Evolutionary conservation across 179 eudicot genomes (phyloP).

Genomic region (Carnegiea gigantea): DNA sequence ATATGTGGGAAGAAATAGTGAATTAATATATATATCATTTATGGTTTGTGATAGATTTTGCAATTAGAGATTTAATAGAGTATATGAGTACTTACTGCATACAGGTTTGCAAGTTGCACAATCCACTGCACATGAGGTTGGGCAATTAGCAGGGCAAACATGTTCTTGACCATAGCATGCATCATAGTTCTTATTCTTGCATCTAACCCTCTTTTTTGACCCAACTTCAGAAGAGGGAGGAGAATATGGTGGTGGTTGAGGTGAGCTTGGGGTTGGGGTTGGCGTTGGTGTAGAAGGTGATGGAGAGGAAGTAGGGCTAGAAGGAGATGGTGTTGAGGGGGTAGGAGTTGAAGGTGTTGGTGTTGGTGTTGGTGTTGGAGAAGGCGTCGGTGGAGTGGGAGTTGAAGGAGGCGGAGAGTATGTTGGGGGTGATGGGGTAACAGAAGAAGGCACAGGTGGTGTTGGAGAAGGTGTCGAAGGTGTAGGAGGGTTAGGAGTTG

Average conservation of each 20-base stretch:
- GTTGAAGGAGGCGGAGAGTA: neutral
- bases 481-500: neutral
- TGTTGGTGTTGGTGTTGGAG: neutral
- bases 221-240: constrained; percentile 24
- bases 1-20: too few species aligned
- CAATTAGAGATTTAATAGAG: neutral
- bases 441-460: neutral
- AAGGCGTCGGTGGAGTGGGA: neutral
- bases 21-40: neutral
- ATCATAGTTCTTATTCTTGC: constrained; percentile 32
- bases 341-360: constrained; percentile 8
- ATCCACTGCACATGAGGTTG: constrained; percentile 42
- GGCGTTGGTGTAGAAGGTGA: constrained; percentile 10
- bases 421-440: neutral
- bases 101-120: constrained; percentile 46
- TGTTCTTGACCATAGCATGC: constrained; percentile 37
- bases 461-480: neutral
- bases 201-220: constrained; percentile 36
- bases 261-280: constrained; percentile 11
- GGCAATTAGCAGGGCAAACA: constrained; percentile 40
- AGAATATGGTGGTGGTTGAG: constrained; percentile 12
- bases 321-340: neutral
- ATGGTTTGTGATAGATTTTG: too few species aligned
- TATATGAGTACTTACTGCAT: constrained; percentile 26
- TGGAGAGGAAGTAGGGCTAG: constrained; percentile 6